A percentile compares a stretch with the other conserved stretches of the same genome.
Conservation (phyloP, 2,329 filamentous ascomycete species). For the Chaetomium olivaceum region DNA sequence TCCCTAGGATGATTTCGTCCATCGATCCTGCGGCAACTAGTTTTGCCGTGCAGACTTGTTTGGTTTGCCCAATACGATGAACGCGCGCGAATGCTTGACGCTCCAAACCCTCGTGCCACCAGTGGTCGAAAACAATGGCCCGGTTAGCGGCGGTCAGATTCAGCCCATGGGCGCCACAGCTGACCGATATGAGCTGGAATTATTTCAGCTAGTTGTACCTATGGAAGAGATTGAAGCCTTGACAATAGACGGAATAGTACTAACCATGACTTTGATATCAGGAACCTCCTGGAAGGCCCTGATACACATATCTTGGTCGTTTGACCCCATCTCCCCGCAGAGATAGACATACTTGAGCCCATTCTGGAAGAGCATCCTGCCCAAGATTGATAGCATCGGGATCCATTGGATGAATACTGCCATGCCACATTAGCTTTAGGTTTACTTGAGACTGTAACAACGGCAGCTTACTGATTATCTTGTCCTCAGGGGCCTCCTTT, state of each 20-base stretch:
- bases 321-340: slow-evolving; percentile 16
- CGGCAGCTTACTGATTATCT: slow-evolving; percentile 25
- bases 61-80: slow-evolving; percentile 25
- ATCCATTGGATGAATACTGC: slow-evolving; percentile 26
- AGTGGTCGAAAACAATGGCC: slow-evolving; percentile 24
- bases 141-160: slow-evolving; percentile 27
- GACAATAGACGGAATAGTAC: not conserved
- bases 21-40: slow-evolving; percentile 10
- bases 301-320: slow-evolving; percentile 11
- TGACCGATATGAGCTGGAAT: slow-evolving; percentile 18
- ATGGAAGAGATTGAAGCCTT: not conserved
- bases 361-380: slow-evolving; percentile 22
- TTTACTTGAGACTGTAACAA: no score
- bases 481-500: slow-evolving; percentile 22
- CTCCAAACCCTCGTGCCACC: slow-evolving; percentile 23
- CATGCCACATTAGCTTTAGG: slow-evolving; percentile 5
- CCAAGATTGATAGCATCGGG: slow-evolving; percentile 16
- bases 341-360: slow-evolving; percentile 23
- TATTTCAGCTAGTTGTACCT: not conserved
- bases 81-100: slow-evolving; percentile 25
- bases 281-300: slow-evolving; percentile 6
- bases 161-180: slow-evolving; percentile 21
- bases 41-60: slow-evolving; percentile 20
- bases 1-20: slow-evolving; percentile 19
- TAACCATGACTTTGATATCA: slow-evolving; percentile 24